Conservation (phyloP, 768 basidiomycete species). For the Mycena indigotica region DNA sequence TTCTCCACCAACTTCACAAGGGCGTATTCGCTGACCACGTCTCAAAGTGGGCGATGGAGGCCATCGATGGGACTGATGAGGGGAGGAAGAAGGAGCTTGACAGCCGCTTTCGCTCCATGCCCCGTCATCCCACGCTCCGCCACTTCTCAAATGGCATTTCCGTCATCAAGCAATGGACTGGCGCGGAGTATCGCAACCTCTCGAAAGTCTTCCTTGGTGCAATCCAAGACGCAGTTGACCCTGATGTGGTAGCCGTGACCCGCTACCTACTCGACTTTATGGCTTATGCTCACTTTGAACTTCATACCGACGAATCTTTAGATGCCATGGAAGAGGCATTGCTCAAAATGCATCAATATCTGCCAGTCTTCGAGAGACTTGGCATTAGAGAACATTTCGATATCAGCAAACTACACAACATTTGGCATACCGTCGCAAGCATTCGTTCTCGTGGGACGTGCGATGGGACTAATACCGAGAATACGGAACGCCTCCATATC, state of each 20-base stretch:
- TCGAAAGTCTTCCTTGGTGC: slow-evolving; percentile 28
- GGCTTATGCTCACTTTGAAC: slow-evolving; percentile 23
- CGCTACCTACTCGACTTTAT: slow-evolving; percentile 32
- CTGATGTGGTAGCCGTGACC: slow-evolving; percentile 12
- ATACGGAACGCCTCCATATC: slow-evolving; percentile 38
- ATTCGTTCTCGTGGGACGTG: slow-evolving; percentile 28
- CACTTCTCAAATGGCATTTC: slow-evolving; percentile 39
- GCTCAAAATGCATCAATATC: slow-evolving; percentile 26
- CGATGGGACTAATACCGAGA: slow-evolving; percentile 34
- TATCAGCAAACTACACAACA: slow-evolving; percentile 36
- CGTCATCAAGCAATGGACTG: slow-evolving; percentile 36
- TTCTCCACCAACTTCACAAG: slow-evolving; percentile 45
- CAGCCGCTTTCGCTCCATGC: slow-evolving; percentile 29
- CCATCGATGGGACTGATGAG: slow-evolving; percentile 8
- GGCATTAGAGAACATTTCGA: slow-evolving; percentile 32
- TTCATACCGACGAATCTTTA: slow-evolving; percentile 27
- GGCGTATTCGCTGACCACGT: slow-evolving; percentile 43
- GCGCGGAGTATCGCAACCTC: slow-evolving; percentile 29
- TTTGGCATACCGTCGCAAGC: slow-evolving; percentile 27
- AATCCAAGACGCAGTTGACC: slow-evolving; percentile 22
- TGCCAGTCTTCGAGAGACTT: slow-evolving; percentile 26
- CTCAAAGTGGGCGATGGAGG: slow-evolving; percentile 30
- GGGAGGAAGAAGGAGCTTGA: slow-evolving; percentile 30
- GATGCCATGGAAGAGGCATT: slow-evolving; percentile 21
- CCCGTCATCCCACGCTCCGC: slow-evolving; percentile 21